Evolutionary conservation across 108 stramenopile species (phyloP).

Genomic region (Cyclostephanos invisitatus): DNA sequence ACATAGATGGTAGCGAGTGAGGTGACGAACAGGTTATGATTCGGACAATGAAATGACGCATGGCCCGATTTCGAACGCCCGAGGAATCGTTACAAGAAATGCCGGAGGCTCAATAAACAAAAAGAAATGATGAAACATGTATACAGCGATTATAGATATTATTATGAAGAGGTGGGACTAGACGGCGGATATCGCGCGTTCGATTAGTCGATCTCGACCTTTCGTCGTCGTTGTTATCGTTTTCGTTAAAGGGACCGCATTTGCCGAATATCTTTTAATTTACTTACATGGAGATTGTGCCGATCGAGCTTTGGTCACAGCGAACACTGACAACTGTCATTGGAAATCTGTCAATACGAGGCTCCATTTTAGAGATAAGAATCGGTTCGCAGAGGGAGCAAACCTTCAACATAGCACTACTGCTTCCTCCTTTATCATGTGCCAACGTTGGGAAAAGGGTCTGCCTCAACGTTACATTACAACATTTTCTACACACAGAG

Average conservation of each 20-base stretch:
- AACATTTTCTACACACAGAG: constrained; percentile 70
- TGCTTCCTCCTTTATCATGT: constrained; percentile 1
- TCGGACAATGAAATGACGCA: no score
- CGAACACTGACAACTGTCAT: constrained; percentile 10
- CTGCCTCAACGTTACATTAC: constrained; percentile 28
- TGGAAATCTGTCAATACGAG: constrained; percentile 14
- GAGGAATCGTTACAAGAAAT: no score
- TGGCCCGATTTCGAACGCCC: no score
- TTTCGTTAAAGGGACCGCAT: no score
- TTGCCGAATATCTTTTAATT: no score
- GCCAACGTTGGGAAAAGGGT: constrained; percentile 18
- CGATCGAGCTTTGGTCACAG: constrained; percentile 26
- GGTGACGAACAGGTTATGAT: neutral
- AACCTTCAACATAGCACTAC: constrained; percentile 23
- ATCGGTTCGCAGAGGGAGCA: constrained; percentile 42
- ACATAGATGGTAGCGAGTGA: neutral
- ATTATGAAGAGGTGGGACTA: no score
- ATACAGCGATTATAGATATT: no score
- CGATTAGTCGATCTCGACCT: no score
- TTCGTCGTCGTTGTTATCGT: no score
- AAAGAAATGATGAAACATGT: no score
- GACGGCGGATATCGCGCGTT: no score
- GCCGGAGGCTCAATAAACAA: no score
- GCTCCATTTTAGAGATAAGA: constrained; percentile 25
- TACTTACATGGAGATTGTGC: constrained; percentile 37